Conservation (phyloP, 2,329 filamentous ascomycete species). For the Gyromitra esculenta region DNA sequence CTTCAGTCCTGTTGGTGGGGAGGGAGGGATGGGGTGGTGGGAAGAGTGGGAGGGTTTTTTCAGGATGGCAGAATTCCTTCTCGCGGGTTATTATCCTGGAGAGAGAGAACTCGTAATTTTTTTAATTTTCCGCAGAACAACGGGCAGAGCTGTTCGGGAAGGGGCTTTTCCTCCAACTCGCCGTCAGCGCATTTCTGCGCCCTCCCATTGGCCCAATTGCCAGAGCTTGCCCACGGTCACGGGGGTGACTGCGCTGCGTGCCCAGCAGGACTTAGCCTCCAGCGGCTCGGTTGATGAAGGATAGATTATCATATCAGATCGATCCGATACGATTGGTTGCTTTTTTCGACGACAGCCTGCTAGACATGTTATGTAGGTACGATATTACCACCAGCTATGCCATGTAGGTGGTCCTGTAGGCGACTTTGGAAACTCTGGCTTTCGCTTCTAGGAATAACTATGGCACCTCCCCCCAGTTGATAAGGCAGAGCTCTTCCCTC, state of each 20-base stretch:
- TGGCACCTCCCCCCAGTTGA: not conserved
- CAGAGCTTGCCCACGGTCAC: slow-evolving; percentile 17
- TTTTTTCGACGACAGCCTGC: slow-evolving; percentile 12
- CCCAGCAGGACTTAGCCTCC: not conserved
- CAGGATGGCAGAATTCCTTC: not conserved
- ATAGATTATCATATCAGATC: slow-evolving; percentile 48
- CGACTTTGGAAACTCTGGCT: not conserved
- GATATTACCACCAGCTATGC: too few species aligned
- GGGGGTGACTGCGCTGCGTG: not conserved
- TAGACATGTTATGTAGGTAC: not conserved
- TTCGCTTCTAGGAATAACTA: not conserved
- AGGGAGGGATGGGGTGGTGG: not conserved
- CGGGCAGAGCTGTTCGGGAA: slow-evolving; percentile 18
- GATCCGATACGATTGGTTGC: slow-evolving; percentile 43
- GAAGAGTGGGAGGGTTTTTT: not conserved
- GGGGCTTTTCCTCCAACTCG: slow-evolving; percentile 1
- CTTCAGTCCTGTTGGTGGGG: not conserved
- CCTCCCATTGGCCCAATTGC: slow-evolving; percentile 20
- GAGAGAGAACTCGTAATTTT: too few species aligned
- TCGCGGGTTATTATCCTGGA: too few species aligned
- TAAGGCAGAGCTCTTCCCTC: not conserved
- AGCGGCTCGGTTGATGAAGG: slow-evolving; percentile 16
- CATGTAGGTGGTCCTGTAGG: not conserved
- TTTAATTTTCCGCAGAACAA: not conserved
- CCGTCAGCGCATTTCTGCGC: slow-evolving; percentile 38